These are phyloP conservation scores for Syncephalastrum sp. DNA, from an alignment of 371 early-diverging fungal genomes.

Conservation along the genomic window DNA sequence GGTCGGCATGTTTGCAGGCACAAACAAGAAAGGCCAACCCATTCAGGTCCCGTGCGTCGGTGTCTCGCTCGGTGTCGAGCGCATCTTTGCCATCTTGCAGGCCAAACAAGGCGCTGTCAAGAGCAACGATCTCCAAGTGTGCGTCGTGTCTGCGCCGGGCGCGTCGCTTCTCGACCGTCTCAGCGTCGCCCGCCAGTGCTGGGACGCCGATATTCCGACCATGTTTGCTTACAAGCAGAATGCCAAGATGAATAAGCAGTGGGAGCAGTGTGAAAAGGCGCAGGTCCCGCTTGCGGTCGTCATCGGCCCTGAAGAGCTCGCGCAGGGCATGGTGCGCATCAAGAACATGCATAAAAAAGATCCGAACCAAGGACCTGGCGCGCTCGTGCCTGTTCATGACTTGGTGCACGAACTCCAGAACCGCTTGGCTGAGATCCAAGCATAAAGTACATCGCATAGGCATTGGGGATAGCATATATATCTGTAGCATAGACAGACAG, in stretches of 20 bases:
- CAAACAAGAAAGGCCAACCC: conserved; percentile 60
- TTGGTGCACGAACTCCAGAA: conserved; percentile 64
- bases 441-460: too few relatives aligned
- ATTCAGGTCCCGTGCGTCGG: conserved; percentile 96
- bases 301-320: conserved; percentile 83
- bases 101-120: conserved; percentile 65
- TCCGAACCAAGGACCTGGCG: conserved; percentile 57
- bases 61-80: conserved; percentile 95
- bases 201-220: conserved; percentile 84
- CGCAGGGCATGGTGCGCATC: conserved; percentile 73
- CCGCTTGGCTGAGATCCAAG: conserved; percentile 2
- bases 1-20: conserved; percentile 89
- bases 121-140: conserved; percentile 82
- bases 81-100: conserved; percentile 92
- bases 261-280: conserved; percentile 77
- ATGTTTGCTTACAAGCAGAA: conserved; percentile 88
- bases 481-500: too few relatives aligned
- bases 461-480: too few relatives aligned
- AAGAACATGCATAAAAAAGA: conserved; percentile 81
- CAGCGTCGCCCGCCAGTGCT: conserved; percentile 80
- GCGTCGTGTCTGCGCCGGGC: conserved; percentile 80
- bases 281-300: conserved; percentile 89
- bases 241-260: conserved; percentile 81
- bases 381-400: conserved; percentile 50
- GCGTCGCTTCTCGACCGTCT: conserved; percentile 92